Evolutionary conservation across 192 early-diverging fungal genomes (phyloP).

Genomic region (Dissophora globulifera): DNA sequence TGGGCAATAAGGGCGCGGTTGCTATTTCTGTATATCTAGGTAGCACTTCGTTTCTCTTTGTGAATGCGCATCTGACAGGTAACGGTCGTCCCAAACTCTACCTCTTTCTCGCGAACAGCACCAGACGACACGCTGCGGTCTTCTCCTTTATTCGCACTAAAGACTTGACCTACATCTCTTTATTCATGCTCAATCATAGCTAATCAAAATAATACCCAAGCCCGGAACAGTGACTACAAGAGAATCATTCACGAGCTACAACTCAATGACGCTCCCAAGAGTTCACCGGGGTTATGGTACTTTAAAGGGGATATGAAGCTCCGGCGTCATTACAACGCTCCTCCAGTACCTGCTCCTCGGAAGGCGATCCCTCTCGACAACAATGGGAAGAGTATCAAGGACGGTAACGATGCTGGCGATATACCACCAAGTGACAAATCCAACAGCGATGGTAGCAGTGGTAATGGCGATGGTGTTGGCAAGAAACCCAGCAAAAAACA

Average conservation of each 20-base stretch:
- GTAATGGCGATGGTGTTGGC: not conserved
- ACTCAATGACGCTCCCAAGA: conserved; percentile 53
- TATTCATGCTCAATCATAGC: conserved; percentile 29
- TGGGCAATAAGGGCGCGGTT: conserved; percentile 64
- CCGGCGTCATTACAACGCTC: conserved; percentile 32
- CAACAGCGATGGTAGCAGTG: not conserved
- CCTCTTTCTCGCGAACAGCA: too few species aligned
- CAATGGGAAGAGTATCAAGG: conserved; percentile 4
- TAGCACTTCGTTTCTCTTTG: conserved; percentile 57
- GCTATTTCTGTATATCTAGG: conserved; percentile 62
- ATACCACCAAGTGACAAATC: too few species aligned
- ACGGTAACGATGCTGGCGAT: too few species aligned
- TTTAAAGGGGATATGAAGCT: conserved; percentile 50
- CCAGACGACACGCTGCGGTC: too few species aligned
- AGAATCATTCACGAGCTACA: conserved; percentile 59
- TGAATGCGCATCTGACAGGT: conserved; percentile 64
- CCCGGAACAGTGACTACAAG: conserved; percentile 53
- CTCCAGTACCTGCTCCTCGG: not conserved
- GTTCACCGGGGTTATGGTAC: conserved; percentile 31
- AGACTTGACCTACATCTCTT: too few species aligned
- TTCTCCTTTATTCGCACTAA: too few species aligned
- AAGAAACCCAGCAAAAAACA: not conserved
- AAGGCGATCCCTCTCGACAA: not conserved
- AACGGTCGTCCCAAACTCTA: not conserved
- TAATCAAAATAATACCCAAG: conserved; percentile 52